Evolutionary conservation across 257 asterid species (phyloP).

Genomic region (Petunia axillaris): DNA sequence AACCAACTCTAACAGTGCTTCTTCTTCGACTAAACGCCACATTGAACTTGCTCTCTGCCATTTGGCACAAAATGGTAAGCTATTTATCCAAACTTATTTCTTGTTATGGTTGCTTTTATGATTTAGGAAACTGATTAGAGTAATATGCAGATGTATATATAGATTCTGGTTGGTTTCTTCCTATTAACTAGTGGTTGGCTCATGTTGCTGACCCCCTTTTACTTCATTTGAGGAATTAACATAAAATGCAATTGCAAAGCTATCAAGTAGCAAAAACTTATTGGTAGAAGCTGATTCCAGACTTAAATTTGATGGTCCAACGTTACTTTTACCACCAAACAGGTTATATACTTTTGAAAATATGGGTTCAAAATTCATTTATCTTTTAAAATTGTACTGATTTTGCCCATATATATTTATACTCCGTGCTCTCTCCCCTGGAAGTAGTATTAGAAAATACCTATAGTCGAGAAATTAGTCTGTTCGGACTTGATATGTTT

Average conservation of each 20-base stretch:
- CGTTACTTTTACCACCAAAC: too few species aligned
- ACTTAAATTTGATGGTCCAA: too few species aligned
- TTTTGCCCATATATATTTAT: too few species aligned
- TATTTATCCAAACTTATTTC: constrained; percentile 5
- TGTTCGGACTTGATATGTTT: background rate
- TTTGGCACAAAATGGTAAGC: constrained; percentile 90
- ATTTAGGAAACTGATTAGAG: background rate
- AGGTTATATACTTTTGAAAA: too few species aligned
- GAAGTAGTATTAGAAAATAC: background rate
- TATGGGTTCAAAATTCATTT: too few species aligned
- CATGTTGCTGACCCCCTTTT: background rate
- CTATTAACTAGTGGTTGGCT: too few species aligned
- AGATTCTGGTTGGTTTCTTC: background rate
- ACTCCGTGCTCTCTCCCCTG: background rate
- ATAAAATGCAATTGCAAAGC: too few species aligned
- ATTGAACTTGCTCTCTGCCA: constrained; percentile 91
- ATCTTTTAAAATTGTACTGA: too few species aligned
- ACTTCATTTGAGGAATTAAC: background rate
- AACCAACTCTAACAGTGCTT: constrained; percentile 55
- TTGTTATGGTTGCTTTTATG: constrained; percentile 13
- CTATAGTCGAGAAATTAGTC: background rate
- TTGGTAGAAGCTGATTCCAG: too few species aligned
- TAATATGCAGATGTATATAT: constrained; percentile 13
- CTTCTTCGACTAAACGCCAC: constrained; percentile 74
- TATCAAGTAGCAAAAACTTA: background rate